These are phyloP conservation scores for Zygosaccharomyces sapae DNA, from an alignment of 1,139 yeast species.

Conservation along the genomic window DNA sequence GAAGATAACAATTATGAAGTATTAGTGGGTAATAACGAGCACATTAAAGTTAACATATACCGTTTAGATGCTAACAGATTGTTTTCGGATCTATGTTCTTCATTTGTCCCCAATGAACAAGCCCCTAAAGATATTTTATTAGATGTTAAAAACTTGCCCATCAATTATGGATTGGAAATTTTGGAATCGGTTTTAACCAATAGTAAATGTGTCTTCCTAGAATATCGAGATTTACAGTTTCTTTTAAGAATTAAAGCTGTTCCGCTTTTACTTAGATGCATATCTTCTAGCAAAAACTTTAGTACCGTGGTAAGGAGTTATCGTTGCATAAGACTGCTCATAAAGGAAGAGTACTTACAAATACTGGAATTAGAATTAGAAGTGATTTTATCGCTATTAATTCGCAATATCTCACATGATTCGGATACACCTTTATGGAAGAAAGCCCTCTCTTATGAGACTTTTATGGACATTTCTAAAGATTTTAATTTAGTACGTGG, in stretches of 20 bases:
- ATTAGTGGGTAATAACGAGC: slow-evolving; percentile 44
- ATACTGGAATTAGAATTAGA: slow-evolving; percentile 75
- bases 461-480: slow-evolving; percentile 55
- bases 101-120: slow-evolving; percentile 45
- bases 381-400: slow-evolving; percentile 67
- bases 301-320: slow-evolving; percentile 69
- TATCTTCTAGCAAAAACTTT: slow-evolving; percentile 60
- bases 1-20: slow-evolving; percentile 37
- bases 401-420: slow-evolving; percentile 56
- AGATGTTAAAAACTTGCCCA: slow-evolving; percentile 52
- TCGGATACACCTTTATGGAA: slow-evolving; percentile 63
- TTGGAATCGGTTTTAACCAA: slow-evolving; percentile 58
- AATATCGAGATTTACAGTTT: slow-evolving; percentile 60
- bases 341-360: slow-evolving; percentile 53
- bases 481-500: slow-evolving; percentile 51
- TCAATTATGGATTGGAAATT: slow-evolving; percentile 72
- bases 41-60: slow-evolving; percentile 45
- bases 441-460: slow-evolving; percentile 65
- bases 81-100: slow-evolving; percentile 64
- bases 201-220: slow-evolving; percentile 53
- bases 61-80: slow-evolving; percentile 68
- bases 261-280: slow-evolving; percentile 66
- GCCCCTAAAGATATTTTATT: slow-evolving; percentile 47
- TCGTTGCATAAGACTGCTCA: slow-evolving; percentile 59
- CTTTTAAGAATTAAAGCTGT: slow-evolving; percentile 63